Evolutionary conservation across 768 basidiomycete species (phyloP).

Genomic region (Suillus discolor): DNA sequence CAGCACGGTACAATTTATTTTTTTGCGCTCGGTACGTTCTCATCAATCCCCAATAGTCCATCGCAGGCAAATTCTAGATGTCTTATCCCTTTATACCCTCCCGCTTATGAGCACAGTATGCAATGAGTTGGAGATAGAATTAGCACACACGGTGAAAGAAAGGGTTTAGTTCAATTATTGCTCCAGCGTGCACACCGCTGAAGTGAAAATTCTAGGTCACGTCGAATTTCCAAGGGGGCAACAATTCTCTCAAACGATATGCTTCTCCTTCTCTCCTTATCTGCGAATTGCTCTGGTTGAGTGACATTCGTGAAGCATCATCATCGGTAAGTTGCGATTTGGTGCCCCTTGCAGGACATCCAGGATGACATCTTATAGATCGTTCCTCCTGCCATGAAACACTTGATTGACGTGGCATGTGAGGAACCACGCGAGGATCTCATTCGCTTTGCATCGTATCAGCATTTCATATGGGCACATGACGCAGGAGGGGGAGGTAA

Average conservation of each 20-base stretch:
- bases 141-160: not conserved
- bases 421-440: conserved; percentile 39
- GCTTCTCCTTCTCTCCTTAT: conserved; percentile 1
- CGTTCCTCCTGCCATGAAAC: conserved; percentile 16
- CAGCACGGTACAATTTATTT: not conserved
- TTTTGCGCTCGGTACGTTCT: not conserved
- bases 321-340: not conserved
- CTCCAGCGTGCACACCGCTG: not conserved
- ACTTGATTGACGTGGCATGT: conserved; percentile 44
- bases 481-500: conserved; percentile 43
- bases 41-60: conserved; percentile 13
- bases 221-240: not conserved
- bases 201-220: conserved; percentile 1
- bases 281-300: not conserved
- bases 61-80: conserved; percentile 22
- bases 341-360: not conserved
- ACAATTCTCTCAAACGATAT: not conserved
- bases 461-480: conserved; percentile 57
- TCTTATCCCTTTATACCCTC: conserved; percentile 22
- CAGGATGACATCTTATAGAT: not conserved
- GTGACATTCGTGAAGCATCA: not conserved
- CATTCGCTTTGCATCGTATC: conserved; percentile 50
- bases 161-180: not conserved
- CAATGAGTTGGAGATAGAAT: not conserved
- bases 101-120: conserved; percentile 4